Conservation (phyloP, 148 eudicot genomes). For the Rhododendron ferrugineum region DNA sequence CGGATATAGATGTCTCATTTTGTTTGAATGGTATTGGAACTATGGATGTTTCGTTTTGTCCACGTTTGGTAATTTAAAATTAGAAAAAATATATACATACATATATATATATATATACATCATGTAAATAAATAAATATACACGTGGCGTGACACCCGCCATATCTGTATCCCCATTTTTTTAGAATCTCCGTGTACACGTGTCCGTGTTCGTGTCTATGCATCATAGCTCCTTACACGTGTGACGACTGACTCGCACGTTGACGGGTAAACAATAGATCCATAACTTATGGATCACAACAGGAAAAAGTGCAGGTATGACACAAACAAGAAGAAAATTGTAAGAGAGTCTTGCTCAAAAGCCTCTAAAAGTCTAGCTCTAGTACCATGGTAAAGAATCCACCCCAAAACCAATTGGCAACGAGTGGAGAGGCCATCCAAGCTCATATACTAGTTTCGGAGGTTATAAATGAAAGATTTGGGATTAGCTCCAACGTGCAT, state of each 20-base stretch:
- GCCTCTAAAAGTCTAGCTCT: not conserved
- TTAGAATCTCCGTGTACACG: too few species aligned
- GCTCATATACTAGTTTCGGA: not conserved
- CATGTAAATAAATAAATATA: too few species aligned
- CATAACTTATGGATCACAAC: not conserved
- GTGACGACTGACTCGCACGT: not conserved
- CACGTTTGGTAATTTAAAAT: too few species aligned
- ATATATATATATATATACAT: too few species aligned
- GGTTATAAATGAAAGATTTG: not conserved
- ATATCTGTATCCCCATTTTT: too few species aligned
- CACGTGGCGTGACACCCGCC: too few species aligned
- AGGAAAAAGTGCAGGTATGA: not conserved
- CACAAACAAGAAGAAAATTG: not conserved
- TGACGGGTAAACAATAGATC: not conserved
- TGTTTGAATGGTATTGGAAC: too few species aligned
- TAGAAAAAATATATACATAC: too few species aligned
- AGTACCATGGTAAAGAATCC: not conserved
- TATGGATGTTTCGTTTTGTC: too few species aligned
- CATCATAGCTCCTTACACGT: not conserved
- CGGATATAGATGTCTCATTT: too few species aligned
- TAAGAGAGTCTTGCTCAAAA: not conserved
- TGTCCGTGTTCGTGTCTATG: too few species aligned
- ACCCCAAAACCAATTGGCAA: not conserved
- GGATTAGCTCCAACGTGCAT: not conserved
- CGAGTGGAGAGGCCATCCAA: not conserved